A percentile compares a stretch with the other conserved stretches of the same genome.
phyloP scores from a whole-genome alignment of 257 asterid species.

The Plantago ovata region DNA sequence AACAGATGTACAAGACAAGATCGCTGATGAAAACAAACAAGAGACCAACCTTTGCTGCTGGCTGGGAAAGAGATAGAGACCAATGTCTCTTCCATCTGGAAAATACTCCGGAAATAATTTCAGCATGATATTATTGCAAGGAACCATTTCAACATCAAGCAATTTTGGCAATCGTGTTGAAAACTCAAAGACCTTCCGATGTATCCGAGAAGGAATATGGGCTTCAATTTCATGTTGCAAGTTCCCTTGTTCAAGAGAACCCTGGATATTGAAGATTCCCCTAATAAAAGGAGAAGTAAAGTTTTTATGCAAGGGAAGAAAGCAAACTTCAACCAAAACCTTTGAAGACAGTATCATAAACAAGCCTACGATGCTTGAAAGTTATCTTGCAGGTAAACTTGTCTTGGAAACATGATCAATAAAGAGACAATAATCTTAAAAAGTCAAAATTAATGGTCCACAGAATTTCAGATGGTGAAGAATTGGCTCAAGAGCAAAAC shows the following conservation, averaged over 20 bases:
- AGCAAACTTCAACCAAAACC: neutral
- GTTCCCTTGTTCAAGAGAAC: conserved; percentile 13
- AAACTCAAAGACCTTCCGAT: conserved; percentile 41
- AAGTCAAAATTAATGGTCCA: neutral
- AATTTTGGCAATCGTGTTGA: conserved; percentile 51
- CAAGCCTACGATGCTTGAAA: neutral
- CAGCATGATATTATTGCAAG: conserved; percentile 31
- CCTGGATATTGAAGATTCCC: conserved; percentile 50
- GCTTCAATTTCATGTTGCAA: conserved; percentile 40
- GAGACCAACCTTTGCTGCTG: conserved; percentile 39
- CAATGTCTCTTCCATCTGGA: conserved; percentile 51
- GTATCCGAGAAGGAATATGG: conserved; percentile 49
- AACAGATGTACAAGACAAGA: neutral
- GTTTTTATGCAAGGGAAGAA: conserved; percentile 12
- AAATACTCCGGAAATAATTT: conserved; percentile 30
- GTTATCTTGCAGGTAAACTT: neutral
- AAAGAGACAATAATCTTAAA: neutral
- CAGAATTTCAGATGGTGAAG: no score
- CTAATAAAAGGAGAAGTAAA: conserved; percentile 27
- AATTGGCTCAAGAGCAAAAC: no score
- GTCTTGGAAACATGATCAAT: neutral
- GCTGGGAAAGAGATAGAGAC: conserved; percentile 57
- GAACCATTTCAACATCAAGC: conserved; percentile 49
- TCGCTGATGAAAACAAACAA: neutral
- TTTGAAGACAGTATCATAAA: neutral